These are phyloP conservation scores for Aureobasidium uvarum DNA, from an alignment of 2,329 filamentous ascomycete genomes.

Conservation along the genomic window DNA sequence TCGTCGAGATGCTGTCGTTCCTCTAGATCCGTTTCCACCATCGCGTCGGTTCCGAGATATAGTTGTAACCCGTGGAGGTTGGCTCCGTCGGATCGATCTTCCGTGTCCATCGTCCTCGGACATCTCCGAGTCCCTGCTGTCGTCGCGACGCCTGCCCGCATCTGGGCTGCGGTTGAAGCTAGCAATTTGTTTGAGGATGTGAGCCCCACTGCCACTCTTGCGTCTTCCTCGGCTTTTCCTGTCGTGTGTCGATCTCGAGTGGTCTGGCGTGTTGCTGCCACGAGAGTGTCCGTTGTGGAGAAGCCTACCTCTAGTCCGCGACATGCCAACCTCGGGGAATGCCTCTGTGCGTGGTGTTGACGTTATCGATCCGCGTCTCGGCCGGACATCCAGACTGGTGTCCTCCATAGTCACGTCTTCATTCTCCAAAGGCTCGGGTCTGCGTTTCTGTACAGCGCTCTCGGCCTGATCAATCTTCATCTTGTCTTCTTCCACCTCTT, in stretches of 20 bases:
- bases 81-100: constrained; percentile 35
- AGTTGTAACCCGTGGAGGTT: constrained; percentile 35
- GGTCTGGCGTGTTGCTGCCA: constrained; percentile 39
- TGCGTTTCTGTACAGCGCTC: constrained; percentile 21
- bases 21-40: constrained; percentile 22
- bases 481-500: constrained; percentile 28
- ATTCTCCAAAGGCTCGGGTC: constrained; percentile 45
- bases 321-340: constrained; percentile 45
- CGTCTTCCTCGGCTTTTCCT: constrained; percentile 30
- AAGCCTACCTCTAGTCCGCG: constrained; percentile 31
- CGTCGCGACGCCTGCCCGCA: constrained; percentile 33
- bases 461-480: constrained; percentile 27
- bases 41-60: constrained; percentile 31
- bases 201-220: constrained; percentile 37
- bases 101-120: constrained; percentile 19
- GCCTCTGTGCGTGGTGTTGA: constrained; percentile 48
- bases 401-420: constrained; percentile 49
- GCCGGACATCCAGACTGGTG: constrained; percentile 30
- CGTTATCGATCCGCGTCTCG: constrained; percentile 48
- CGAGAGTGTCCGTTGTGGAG: constrained; percentile 43
- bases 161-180: constrained; percentile 42
- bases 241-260: constrained; percentile 32
- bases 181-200: constrained; percentile 42
- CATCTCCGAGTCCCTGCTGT: constrained; percentile 9
- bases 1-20: constrained; percentile 24